A percentile compares a stretch with the other conserved stretches of the same genome.
Conservation (phyloP, 371 early-diverging fungal species). For the Rozella allomycis region DNA sequence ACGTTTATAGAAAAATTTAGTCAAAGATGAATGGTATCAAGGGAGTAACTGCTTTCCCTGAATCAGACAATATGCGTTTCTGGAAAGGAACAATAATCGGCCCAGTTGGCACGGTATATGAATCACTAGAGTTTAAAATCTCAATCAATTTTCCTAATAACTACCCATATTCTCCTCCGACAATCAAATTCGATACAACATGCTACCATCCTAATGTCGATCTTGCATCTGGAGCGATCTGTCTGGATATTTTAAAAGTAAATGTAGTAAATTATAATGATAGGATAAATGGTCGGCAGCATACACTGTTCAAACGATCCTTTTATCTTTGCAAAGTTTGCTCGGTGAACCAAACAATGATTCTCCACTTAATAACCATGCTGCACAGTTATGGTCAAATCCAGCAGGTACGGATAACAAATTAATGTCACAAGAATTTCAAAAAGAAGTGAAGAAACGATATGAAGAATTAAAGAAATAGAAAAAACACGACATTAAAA, state of each 20-base stretch:
- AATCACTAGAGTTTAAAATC: conserved; percentile 35
- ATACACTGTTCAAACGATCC: conserved; percentile 40
- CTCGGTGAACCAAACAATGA: conserved; percentile 41
- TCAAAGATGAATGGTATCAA: conserved; percentile 22
- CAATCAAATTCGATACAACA: conserved; percentile 29
- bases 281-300: conserved; percentile 47
- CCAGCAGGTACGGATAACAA: too few species aligned
- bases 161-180: conserved; percentile 40
- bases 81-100: conserved; percentile 19
- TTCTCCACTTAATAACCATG: conserved; percentile 33
- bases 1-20: not conserved
- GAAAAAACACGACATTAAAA: too few species aligned
- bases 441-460: too few species aligned
- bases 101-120: conserved; percentile 14
- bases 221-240: conserved; percentile 32
- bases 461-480: too few species aligned
- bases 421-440: too few species aligned
- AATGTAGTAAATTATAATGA: conserved; percentile 1
- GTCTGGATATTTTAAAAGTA: conserved; percentile 41
- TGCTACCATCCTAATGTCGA: conserved; percentile 48
- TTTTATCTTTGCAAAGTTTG: conserved; percentile 37
- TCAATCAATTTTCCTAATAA: conserved; percentile 29
- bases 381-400: conserved; percentile 35
- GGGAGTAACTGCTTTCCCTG: conserved; percentile 33
- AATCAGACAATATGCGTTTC: conserved; percentile 27